Conservation (phyloP, 2,329 filamentous ascomycete genomes). For the Aplosporella prunicola region DNA sequence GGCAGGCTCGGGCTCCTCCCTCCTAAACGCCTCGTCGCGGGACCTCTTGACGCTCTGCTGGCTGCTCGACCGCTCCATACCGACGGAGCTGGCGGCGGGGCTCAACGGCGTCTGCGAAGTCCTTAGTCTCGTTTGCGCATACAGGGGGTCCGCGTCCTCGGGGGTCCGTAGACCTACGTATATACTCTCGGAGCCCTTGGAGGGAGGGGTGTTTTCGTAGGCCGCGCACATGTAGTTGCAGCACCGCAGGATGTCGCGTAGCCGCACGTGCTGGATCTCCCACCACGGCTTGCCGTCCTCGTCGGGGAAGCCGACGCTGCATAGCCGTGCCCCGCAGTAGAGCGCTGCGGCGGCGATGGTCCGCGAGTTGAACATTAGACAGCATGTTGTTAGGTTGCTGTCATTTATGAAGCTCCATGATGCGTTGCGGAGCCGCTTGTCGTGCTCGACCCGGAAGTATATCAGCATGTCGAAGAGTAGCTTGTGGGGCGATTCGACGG, state of each 20-base stretch:
- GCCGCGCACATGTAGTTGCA: slow-evolving; percentile 63
- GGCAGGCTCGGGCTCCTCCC: slow-evolving; percentile 5
- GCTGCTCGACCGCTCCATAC: slow-evolving; percentile 17
- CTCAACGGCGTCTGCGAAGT: slow-evolving; percentile 17
- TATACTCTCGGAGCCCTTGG: slow-evolving; percentile 34
- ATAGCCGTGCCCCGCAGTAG: slow-evolving; percentile 75
- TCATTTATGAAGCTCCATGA: slow-evolving; percentile 95
- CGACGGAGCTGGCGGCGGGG: slow-evolving; percentile 14
- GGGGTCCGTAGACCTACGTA: slow-evolving; percentile 37
- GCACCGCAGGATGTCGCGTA: slow-evolving; percentile 60
- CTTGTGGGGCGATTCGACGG: slow-evolving; percentile 79
- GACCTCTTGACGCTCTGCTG: slow-evolving; percentile 20
- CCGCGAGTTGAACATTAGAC: slow-evolving; percentile 66
- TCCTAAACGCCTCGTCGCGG: slow-evolving; percentile 13
- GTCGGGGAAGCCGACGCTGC: slow-evolving; percentile 62
- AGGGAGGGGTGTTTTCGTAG: slow-evolving; percentile 34
- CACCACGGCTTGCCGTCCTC: slow-evolving; percentile 76
- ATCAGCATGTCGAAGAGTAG: slow-evolving; percentile 73
- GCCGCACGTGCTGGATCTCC: slow-evolving; percentile 63
- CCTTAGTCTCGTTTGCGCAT: slow-evolving; percentile 23
- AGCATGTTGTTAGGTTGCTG: slow-evolving; percentile 72
- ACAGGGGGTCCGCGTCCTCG: slow-evolving; percentile 22
- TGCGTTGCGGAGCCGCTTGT: slow-evolving; percentile 72
- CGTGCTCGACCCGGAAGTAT: slow-evolving; percentile 63
- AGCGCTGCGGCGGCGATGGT: slow-evolving; percentile 79